phyloP scores from a whole-genome alignment of 129 eudicot genomes.

The Pittosporum tobira region DNA sequence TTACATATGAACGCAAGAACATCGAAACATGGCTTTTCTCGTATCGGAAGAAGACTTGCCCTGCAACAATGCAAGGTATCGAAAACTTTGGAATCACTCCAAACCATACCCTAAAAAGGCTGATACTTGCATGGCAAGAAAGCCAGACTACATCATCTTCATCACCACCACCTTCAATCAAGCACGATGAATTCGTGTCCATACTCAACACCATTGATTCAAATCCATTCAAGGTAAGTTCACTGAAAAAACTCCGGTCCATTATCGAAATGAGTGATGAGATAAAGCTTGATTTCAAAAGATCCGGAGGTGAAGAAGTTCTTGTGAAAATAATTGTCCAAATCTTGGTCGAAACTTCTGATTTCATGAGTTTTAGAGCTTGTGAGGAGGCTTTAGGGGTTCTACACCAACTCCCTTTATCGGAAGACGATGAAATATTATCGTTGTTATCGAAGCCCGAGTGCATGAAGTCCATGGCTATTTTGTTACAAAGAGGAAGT shows the following conservation, averaged over 20 bases:
- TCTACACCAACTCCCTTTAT: slow-evolving; percentile 27
- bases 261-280: slow-evolving; percentile 46
- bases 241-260: slow-evolving; percentile 39
- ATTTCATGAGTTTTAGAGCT: slow-evolving; percentile 59
- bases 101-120: slow-evolving; percentile 68
- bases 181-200: slow-evolving; percentile 49
- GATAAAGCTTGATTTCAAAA: slow-evolving; percentile 42
- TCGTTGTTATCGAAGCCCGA: slow-evolving; percentile 42
- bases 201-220: slow-evolving; percentile 42
- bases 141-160: slow-evolving; percentile 12
- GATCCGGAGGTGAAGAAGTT: slow-evolving; percentile 51
- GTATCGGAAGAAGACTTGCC: slow-evolving; percentile 71
- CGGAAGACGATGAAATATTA: slow-evolving; percentile 37
- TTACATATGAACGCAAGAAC: slow-evolving; percentile 59
- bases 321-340: slow-evolving; percentile 45
- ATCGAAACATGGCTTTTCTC: slow-evolving; percentile 64
- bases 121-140: slow-evolving; percentile 50
- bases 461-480: slow-evolving; percentile 46
- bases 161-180: slow-evolving; percentile 10
- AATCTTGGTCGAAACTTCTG: slow-evolving; percentile 44
- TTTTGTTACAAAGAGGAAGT: slow-evolving; percentile 68
- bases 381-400: slow-evolving; percentile 77
- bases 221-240: slow-evolving; percentile 67
- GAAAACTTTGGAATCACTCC: slow-evolving; percentile 49
- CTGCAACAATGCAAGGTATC: slow-evolving; percentile 64